Evolutionary conservation across 306 rosid species (phyloP).

Genomic region (Echinosophora koreensis): DNA sequence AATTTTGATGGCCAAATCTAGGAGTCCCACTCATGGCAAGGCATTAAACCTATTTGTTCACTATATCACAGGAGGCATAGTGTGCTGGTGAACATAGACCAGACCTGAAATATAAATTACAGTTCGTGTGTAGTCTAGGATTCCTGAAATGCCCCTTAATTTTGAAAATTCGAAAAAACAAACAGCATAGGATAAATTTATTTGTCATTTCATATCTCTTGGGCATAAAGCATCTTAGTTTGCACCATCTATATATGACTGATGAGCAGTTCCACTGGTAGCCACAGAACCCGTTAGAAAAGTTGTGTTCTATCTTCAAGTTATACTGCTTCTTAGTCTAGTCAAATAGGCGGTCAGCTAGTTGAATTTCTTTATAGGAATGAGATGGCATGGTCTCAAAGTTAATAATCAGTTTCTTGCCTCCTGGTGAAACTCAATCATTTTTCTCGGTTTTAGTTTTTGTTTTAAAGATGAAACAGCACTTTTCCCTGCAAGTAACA

Average conservation of each 20-base stretch:
- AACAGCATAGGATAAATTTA: background rate
- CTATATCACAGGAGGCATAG: conserved; percentile 2
- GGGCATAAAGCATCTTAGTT: background rate
- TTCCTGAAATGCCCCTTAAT: background rate
- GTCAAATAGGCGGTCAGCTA: background rate
- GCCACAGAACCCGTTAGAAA: background rate
- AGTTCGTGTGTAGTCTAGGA: conserved; percentile 13
- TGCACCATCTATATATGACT: background rate
- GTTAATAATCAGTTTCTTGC: conserved; percentile 10
- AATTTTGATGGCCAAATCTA: background rate
- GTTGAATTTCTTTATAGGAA: conserved; percentile 16
- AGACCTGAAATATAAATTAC: background rate
- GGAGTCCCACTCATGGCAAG: conserved; percentile 15
- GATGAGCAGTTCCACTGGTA: background rate
- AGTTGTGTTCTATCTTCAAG: conserved; percentile 1
- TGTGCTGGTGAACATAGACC: background rate
- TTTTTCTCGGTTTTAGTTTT: background rate
- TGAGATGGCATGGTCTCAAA: background rate
- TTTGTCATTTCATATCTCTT: background rate
- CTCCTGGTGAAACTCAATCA: background rate
- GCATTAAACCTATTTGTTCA: conserved; percentile 34
- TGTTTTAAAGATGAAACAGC: conserved; percentile 1
- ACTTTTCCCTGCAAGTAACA: conserved; percentile 10
- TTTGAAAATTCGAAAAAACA: background rate
- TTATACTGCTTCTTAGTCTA: conserved; percentile 15